phyloP scores from a whole-genome alignment of 2,329 filamentous ascomycete species.

The Penicillium glabrum region DNA sequence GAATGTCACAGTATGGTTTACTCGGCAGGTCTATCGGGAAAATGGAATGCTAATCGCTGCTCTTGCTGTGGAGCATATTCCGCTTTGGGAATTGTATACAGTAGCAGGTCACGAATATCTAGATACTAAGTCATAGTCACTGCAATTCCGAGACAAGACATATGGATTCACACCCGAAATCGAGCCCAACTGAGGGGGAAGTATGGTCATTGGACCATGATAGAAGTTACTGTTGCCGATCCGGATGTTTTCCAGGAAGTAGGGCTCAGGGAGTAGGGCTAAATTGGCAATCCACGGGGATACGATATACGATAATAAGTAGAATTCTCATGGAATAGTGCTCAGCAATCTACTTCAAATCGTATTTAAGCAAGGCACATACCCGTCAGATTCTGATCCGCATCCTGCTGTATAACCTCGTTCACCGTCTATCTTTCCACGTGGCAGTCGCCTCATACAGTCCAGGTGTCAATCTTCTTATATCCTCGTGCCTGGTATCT shows the following conservation, averaged over 20 bases:
- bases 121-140: neutral
- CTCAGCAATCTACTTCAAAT: neutral
- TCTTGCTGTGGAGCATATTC: neutral
- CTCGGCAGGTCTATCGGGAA: neutral
- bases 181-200: neutral
- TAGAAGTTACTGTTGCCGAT: neutral
- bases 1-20: neutral
- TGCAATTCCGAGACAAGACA: neutral
- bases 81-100: neutral
- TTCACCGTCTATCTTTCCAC: constrained; percentile 1
- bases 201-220: neutral
- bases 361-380: constrained; percentile 1
- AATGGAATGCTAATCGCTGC: neutral
- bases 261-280: neutral
- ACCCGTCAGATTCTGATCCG: neutral
- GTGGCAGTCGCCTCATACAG: neutral
- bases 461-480: neutral
- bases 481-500: neutral
- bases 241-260: neutral
- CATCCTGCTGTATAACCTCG: constrained; percentile 1
- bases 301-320: neutral
- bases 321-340: neutral
- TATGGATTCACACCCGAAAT: neutral
- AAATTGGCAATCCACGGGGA: neutral
- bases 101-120: neutral